Percentiles rank a stretch among this genome's conserved stretches.
These are phyloP conservation scores for Sclerotinia spermophila DNA, from an alignment of 2,329 filamentous ascomycete genomes.

Conservation along the genomic window DNA sequence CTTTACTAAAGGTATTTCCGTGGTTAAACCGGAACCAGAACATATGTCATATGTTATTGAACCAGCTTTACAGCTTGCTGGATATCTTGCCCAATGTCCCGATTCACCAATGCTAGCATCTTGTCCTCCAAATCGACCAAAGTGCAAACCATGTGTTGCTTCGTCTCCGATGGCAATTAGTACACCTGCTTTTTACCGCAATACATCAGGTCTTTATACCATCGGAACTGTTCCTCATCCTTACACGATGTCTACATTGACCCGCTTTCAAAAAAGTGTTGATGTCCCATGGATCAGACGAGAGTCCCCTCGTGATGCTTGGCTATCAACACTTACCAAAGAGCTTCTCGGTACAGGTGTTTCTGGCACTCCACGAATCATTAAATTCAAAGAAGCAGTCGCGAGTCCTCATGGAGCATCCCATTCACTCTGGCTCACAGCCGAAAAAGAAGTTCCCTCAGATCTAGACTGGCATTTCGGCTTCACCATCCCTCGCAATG, in stretches of 20 bases:
- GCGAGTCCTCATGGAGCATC: constrained; percentile 62
- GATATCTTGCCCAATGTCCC: constrained; percentile 72
- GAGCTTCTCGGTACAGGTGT: constrained; percentile 62
- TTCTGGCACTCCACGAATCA: constrained; percentile 60
- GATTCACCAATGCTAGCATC: constrained; percentile 67
- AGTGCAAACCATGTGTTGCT: constrained; percentile 70
- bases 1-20: constrained; percentile 72
- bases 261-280: constrained; percentile 56
- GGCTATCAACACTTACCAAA: constrained; percentile 69
- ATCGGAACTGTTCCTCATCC: constrained; percentile 90
- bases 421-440: constrained; percentile 76
- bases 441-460: constrained; percentile 55
- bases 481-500: constrained; percentile 66
- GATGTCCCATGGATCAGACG: constrained; percentile 64
- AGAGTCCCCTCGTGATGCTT: constrained; percentile 69
- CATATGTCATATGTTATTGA: constrained; percentile 71
- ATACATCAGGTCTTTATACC: constrained; percentile 69
- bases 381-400: constrained; percentile 77
- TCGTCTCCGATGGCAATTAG: constrained; percentile 62
- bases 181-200: constrained; percentile 66
- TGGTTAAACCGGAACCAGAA: constrained; percentile 74
- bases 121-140: constrained; percentile 76
- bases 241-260: constrained; percentile 72
- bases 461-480: constrained; percentile 89
- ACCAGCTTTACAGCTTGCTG: constrained; percentile 68